Evolutionary conservation across 805 yeast genomes (phyloP).

Genomic region (Limtongia smithiae): DNA sequence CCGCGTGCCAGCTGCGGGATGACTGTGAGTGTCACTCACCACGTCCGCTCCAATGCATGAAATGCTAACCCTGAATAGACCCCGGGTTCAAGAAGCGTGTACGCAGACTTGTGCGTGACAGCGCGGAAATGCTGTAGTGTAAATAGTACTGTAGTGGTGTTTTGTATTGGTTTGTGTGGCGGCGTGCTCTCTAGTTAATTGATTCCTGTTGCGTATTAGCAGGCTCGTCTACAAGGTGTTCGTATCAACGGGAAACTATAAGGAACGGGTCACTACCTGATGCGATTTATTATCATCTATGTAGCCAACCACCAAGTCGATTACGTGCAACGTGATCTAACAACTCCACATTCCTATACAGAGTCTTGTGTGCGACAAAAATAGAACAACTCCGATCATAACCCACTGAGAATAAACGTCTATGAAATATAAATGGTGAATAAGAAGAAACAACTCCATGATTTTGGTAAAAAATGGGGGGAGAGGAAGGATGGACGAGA

Average conservation of each 20-base stretch:
- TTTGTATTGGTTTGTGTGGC: too few species aligned
- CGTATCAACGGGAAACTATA: too few species aligned
- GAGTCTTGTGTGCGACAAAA: neutral
- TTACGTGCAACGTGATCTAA: neutral
- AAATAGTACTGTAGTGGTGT: too few species aligned
- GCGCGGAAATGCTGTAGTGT: constrained; percentile 26
- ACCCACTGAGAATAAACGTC: neutral
- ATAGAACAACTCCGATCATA: neutral
- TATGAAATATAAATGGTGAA: neutral
- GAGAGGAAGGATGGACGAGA: neutral
- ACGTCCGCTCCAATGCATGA: too few species aligned
- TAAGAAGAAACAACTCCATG: neutral
- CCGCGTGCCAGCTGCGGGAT: constrained; percentile 78
- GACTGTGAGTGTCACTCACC: constrained; percentile 54
- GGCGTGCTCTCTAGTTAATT: too few species aligned
- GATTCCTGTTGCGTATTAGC: too few species aligned
- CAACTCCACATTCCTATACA: neutral
- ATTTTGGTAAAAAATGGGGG: neutral
- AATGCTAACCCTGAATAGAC: constrained; percentile 7
- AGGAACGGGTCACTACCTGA: too few species aligned
- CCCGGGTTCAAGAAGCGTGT: constrained; percentile 65
- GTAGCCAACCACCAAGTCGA: neutral
- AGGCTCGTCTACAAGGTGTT: too few species aligned
- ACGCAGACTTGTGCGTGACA: constrained; percentile 46
- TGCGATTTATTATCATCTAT: too few species aligned